Percentiles rank a stretch among this genome's conserved stretches.
These are phyloP conservation scores for Earliella scabrosa DNA, from an alignment of 1,284 basidiomycete species.

Conservation along the genomic window DNA sequence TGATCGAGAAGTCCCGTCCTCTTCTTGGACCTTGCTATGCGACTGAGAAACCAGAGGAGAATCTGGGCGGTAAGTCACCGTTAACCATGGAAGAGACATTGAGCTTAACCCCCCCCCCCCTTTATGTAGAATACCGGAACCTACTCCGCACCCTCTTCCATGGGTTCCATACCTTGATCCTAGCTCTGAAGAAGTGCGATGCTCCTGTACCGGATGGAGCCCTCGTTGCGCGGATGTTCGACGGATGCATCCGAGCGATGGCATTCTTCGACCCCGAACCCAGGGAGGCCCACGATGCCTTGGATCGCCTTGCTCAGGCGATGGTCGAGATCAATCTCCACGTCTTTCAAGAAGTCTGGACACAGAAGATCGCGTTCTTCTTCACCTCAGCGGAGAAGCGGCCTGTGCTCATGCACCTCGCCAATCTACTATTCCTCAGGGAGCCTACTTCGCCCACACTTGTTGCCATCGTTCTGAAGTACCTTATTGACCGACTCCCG, in stretches of 20 bases:
- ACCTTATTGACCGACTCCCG: constrained; percentile 85
- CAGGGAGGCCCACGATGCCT: constrained; percentile 84
- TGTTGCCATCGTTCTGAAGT: constrained; percentile 91
- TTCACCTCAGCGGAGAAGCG: constrained; percentile 81
- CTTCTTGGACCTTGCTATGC: constrained; percentile 76
- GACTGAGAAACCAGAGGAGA: constrained; percentile 78
- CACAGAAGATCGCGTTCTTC: constrained; percentile 88
- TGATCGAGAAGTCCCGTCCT: constrained; percentile 83
- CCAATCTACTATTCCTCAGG: constrained; percentile 86
- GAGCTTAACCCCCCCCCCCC: background rate
- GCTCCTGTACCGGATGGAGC: constrained; percentile 86
- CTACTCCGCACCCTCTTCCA: constrained; percentile 91
- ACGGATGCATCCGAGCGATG: constrained; percentile 85
- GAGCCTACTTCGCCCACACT: constrained; percentile 88
- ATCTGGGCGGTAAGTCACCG: constrained; percentile 68
- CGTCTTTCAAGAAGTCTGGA: constrained; percentile 95
- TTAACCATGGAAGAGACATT: too few relatives aligned
- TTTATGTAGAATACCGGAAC: constrained; percentile 73
- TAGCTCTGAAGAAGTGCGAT: constrained; percentile 81
- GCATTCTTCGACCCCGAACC: constrained; percentile 81
- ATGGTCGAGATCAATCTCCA: constrained; percentile 86
- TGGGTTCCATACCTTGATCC: constrained; percentile 86
- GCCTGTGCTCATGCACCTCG: constrained; percentile 83
- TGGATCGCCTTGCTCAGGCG: constrained; percentile 85
- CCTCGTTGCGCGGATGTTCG: constrained; percentile 87